Evolutionary conservation across 2,329 filamentous ascomycete genomes (phyloP), one percentile per base, ranked within the genome.

Genomic region (Fonsecaea nubica): DNA sequence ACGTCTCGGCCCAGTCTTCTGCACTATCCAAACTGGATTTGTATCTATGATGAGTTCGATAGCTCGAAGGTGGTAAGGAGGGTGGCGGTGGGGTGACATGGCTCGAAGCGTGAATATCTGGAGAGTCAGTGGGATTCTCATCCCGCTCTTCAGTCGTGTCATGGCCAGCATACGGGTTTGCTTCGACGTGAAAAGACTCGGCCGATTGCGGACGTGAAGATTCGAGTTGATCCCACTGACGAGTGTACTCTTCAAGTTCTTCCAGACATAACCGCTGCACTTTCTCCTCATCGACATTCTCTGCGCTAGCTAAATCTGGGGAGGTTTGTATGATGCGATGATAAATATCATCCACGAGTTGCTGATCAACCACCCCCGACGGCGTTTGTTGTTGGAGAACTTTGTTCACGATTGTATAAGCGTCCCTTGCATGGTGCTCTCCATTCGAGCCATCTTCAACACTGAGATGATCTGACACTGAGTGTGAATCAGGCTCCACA

Each of bases 261-360:
- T 85, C 81, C 4, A 87, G 74, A 73, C 85, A 87, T n/a, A 85
- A 79, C 66, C 85, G 83, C 2, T 83, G 84, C 2, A 84, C 82
- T 64, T 83, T 83, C 63, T 82, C 84, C 1, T 84, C 83, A 59
- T 84, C 83, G 82, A 84, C 87, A 38, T 82, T 80, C 7, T 81
- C 81, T 65, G 84, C 79, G 68, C 82, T 81, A n/a, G 82, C 83
- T 61, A 87, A 75, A 59, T 82, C 81, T 13, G 84, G 84, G 10
- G 84, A 83, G n/a, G 81, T 77, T 5, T 79, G 77, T 45, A 83
- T 77, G 4, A 81, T 75, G 64, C 82, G 78, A 48, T 72, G 69
- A 32, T 73, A 74, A 21, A 74, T 71, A 52, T 72, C 68, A 50
- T 73, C 71, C 12, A 72, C 71, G 54, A 68, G 58, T 64, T 73